Evolutionary conservation across 441 rosid species (phyloP), one percentile per base, ranked within the genome.

Genomic region (Jatropha podagrica): DNA sequence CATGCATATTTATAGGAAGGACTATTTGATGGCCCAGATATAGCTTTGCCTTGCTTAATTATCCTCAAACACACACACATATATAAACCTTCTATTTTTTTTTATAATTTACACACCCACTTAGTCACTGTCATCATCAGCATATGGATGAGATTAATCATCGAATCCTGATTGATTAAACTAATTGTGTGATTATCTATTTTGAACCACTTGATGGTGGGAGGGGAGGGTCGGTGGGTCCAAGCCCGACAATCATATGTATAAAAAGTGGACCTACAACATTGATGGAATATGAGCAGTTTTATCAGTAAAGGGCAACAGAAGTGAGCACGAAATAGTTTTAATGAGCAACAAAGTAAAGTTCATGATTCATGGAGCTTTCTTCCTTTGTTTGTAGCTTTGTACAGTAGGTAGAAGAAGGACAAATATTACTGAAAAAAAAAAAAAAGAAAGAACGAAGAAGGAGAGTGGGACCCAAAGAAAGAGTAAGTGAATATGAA

Each of bases 1-100:
- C 79, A 78, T 73, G 69, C 84, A 60, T 71, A 69, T 78, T 80
- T 82, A 44, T 80, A 81, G 85, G 80, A 84, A 79, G 73, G 37
- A 23, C 23, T 11, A 2, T 9, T 11, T 48, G 52, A 48, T 48
- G 14, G 3, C 4, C 14, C 52, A 12, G 3, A 48, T 48, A 11
- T 48, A 11, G 14, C 14, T 48, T 75, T 71, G 73, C 73, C 14
- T 56, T 20, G 44, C 37, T 26, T 54, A 18, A 58, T 72, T 69
- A 54, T 18, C 48, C 49, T 56, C 59, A 61, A 60, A 70, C 23
- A 23, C 23, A 23, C 23, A 23, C 23, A 23, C 23, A 23, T 23
- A 23, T 23, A 23, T 23, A 23, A 23, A 23, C 23, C 23, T 23
- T 23, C 23, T 23, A 23, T 23, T 23, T 23, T 23, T 23, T 23